Evolutionary conservation across 1,284 basidiomycete species (phyloP).

Genomic region (Leccinum subfulvum): DNA sequence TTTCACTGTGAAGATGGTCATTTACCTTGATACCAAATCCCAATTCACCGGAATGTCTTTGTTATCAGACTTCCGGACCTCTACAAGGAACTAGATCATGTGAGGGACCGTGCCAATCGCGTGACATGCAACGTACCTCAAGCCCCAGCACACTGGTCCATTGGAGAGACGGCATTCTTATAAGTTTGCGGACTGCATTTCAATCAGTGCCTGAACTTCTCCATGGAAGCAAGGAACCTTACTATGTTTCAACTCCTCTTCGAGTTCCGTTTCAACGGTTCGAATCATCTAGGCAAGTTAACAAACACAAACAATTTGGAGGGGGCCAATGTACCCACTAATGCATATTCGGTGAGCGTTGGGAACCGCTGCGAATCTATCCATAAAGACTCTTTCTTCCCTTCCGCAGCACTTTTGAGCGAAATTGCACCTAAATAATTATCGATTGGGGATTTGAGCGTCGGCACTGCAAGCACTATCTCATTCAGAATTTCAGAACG

Average conservation of each 20-base stretch:
- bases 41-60: slow-evolving; percentile 78
- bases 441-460: slow-evolving; percentile 55
- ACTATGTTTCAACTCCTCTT: slow-evolving; percentile 75
- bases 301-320: neutral
- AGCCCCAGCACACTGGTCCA: slow-evolving; percentile 70
- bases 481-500: slow-evolving; percentile 68
- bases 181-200: slow-evolving; percentile 62
- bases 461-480: slow-evolving; percentile 69
- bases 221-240: slow-evolving; percentile 12
- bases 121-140: slow-evolving; percentile 52
- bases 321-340: slow-evolving; percentile 31
- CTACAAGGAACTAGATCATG: slow-evolving; percentile 64
- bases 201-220: slow-evolving; percentile 9
- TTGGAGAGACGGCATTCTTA: slow-evolving; percentile 76
- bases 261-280: slow-evolving; percentile 69
- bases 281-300: slow-evolving; percentile 47
- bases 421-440: slow-evolving; percentile 62
- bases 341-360: slow-evolving; percentile 49
- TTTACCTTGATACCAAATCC: slow-evolving; percentile 74
- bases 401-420: slow-evolving; percentile 65
- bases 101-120: neutral
- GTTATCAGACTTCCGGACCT: slow-evolving; percentile 73
- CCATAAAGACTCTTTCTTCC: slow-evolving; percentile 77
- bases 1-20: neutral
- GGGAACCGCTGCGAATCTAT: slow-evolving; percentile 70